Evolutionary conservation across 352 stramenopile genomes (phyloP).

Genomic region (Phytopythium delawarense): DNA sequence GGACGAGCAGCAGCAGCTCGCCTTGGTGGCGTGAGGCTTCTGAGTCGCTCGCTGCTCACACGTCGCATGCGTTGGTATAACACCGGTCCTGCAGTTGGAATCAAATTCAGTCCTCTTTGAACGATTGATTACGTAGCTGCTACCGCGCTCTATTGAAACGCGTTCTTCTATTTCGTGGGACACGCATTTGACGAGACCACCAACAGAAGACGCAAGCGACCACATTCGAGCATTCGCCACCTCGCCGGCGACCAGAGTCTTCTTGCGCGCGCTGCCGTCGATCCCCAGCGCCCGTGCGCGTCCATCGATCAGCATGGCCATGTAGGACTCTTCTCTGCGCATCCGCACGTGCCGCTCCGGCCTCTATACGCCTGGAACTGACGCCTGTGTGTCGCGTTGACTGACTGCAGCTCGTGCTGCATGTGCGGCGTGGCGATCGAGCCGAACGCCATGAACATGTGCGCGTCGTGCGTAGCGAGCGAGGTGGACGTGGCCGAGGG

Average conservation of each 20-base stretch:
- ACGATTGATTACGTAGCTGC: background rate
- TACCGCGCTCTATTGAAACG: background rate
- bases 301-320: constrained; percentile 12
- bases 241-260: background rate
- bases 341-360: background rate
- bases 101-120: constrained; percentile 1
- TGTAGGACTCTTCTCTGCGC: constrained; percentile 11
- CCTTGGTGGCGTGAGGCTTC: background rate
- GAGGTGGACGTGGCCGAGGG: constrained; percentile 73
- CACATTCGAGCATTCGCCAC: background rate
- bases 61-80: background rate
- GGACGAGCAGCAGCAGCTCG: constrained; percentile 3
- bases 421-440: constrained; percentile 67
- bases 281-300: background rate
- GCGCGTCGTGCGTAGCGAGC: constrained; percentile 52
- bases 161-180: background rate
- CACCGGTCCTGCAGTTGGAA: background rate
- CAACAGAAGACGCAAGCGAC: too few relatives aligned
- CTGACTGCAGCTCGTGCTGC: constrained; percentile 34
- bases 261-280: background rate
- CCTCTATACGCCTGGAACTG: background rate
- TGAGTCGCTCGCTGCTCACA: background rate
- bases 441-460: constrained; percentile 81
- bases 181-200: background rate
- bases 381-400: background rate